These are phyloP conservation scores for Ophiocordyceps unilateralis DNA, from an alignment of 2,329 filamentous ascomycete species.

Conservation along the genomic window DNA sequence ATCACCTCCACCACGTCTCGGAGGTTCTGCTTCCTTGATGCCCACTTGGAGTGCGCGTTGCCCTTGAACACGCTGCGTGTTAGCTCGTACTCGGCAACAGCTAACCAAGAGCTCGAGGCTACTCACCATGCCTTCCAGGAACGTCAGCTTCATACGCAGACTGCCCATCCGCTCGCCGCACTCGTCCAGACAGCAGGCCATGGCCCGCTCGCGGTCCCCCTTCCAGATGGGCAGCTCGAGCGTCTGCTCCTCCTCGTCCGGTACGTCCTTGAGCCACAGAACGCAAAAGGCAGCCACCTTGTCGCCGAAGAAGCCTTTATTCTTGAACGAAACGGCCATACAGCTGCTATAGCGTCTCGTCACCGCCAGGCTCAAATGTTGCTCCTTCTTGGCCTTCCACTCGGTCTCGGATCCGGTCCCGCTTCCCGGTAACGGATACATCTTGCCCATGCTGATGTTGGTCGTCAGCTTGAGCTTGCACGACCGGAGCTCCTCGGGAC, in stretches of 20 bases:
- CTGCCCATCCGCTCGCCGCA: conserved; percentile 31
- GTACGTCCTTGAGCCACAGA: conserved; percentile 52
- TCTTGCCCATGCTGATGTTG: conserved; percentile 37
- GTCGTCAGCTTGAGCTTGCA: conserved; percentile 43
- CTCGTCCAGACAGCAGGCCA: conserved; percentile 20
- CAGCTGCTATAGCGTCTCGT: conserved; percentile 37
- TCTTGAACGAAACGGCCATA: conserved; percentile 38
- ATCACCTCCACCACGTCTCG: conserved; percentile 29
- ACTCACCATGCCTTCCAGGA: conserved; percentile 19
- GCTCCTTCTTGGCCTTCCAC: conserved; percentile 35
- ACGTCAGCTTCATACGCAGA: conserved; percentile 21
- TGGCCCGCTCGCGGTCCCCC: conserved; percentile 32
- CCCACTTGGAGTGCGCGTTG: conserved; percentile 18
- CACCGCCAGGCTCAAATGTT: conserved; percentile 31
- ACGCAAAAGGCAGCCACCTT: conserved; percentile 44
- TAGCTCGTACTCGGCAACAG: background rate
- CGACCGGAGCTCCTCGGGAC: conserved; percentile 28
- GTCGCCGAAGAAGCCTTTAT: conserved; percentile 25
- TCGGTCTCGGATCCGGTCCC: conserved; percentile 21
- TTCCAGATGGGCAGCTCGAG: conserved; percentile 48
- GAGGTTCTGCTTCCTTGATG: conserved; percentile 15
- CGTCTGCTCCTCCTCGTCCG: conserved; percentile 46
- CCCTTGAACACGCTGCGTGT: conserved; percentile 8
- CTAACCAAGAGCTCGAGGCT: background rate
- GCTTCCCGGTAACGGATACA: conserved; percentile 27